Evolutionary conservation across 345 rosid species (phyloP).

Genomic region (Hypericum androsaemum): DNA sequence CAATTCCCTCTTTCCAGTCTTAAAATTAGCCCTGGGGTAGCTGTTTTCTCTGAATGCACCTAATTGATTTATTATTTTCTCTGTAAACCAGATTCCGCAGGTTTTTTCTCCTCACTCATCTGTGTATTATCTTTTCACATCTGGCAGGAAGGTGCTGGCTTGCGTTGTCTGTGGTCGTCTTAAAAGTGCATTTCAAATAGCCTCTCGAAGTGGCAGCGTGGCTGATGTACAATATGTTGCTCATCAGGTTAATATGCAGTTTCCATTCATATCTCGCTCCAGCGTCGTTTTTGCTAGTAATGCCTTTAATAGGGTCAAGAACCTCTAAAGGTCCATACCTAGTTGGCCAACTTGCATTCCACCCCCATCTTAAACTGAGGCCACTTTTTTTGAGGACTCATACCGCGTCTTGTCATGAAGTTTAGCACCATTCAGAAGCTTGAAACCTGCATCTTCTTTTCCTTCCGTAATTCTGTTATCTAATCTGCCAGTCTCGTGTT

Average conservation of each 20-base stretch:
- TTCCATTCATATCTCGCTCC: background rate
- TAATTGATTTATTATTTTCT: constrained; percentile 8
- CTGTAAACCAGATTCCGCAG: background rate
- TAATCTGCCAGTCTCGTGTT: background rate
- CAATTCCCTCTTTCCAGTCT: no score
- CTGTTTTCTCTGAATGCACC: constrained; percentile 2
- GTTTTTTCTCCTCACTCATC: no score
- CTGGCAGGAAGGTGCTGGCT: constrained; percentile 83
- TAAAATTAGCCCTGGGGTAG: constrained; percentile 1
- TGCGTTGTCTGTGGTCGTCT: constrained; percentile 96
- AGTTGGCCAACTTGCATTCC: no score
- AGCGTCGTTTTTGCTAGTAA: background rate
- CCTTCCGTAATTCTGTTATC: no score
- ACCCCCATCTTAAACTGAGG: no score
- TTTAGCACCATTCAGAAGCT: no score
- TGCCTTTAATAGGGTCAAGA: no score
- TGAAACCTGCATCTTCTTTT: background rate
- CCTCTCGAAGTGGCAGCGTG: constrained; percentile 87
- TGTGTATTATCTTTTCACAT: no score
- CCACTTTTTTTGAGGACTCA: no score
- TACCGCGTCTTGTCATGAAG: no score
- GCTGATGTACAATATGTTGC: constrained; percentile 98
- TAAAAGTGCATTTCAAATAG: constrained; percentile 95
- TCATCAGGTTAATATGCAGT: constrained; percentile 51
- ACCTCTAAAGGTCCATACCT: no score